Evolutionary conservation across 1,139 yeast species (phyloP).

Genomic region (Groenewaldozyma auringiensis): DNA sequence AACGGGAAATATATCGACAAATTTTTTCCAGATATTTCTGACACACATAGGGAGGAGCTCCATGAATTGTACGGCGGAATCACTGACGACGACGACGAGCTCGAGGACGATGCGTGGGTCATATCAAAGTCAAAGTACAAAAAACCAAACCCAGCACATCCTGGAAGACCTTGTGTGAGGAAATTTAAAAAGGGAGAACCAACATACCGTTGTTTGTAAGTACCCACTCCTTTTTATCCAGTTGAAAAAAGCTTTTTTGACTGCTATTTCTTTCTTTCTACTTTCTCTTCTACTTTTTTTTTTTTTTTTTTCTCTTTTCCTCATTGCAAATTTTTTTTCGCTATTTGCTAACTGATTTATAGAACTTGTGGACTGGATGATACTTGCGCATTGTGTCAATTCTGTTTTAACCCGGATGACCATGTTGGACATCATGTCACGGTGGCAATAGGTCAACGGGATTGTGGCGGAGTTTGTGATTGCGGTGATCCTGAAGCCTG

Average conservation of each 20-base stretch:
- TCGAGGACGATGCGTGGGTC: not conserved
- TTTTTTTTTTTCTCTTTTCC: too few species aligned
- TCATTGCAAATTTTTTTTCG: too few species aligned
- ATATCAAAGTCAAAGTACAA: too few species aligned
- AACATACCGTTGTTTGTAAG: constrained; percentile 58
- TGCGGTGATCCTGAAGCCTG: constrained; percentile 91
- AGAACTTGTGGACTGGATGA: constrained; percentile 77
- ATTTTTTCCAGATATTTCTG: constrained; percentile 39
- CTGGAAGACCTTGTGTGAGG: constrained; percentile 68
- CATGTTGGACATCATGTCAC: constrained; percentile 75
- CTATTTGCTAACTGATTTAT: too few species aligned
- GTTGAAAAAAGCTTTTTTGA: too few species aligned
- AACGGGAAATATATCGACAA: constrained; percentile 43
- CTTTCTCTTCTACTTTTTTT: too few species aligned
- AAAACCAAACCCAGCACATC: constrained; percentile 38
- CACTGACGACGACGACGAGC: not conserved
- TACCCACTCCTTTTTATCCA: constrained; percentile 6
- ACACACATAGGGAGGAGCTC: not conserved
- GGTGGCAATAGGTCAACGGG: constrained; percentile 64
- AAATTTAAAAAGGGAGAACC: constrained; percentile 81
- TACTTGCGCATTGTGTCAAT: constrained; percentile 76
- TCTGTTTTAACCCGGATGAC: constrained; percentile 62
- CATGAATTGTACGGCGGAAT: not conserved
- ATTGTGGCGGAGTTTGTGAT: constrained; percentile 91
- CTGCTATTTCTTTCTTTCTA: too few species aligned